Percentiles rank a stretch among this genome's conserved stretches.
Conservation (phyloP, 164 flowering plant genomes). For the Vitis riparia region DNA sequence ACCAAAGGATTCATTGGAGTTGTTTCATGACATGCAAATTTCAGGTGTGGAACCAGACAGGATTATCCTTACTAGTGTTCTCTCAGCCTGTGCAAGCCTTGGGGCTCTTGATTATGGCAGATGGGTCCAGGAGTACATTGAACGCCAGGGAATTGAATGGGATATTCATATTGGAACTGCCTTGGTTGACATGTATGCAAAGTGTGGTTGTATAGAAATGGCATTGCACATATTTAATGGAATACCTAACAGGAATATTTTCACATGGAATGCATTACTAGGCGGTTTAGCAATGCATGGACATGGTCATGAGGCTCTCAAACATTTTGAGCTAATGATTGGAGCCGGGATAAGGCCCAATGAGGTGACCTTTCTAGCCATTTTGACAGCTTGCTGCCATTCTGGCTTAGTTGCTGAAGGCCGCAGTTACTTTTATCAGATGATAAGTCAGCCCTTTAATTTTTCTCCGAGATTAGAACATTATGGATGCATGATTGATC, state of each 20-base stretch:
- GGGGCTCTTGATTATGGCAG: constrained; percentile 52
- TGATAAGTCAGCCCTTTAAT: constrained; percentile 27
- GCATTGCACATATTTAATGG: constrained; percentile 32
- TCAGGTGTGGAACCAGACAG: constrained; percentile 42
- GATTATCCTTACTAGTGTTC: constrained; percentile 45
- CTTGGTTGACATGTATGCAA: constrained; percentile 61
- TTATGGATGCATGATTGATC: constrained; percentile 60
- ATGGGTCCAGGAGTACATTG: constrained; percentile 53
- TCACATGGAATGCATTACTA: constrained; percentile 50
- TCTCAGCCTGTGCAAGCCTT: constrained; percentile 59
- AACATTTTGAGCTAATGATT: constrained; percentile 35
- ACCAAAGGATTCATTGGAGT: constrained; percentile 38
- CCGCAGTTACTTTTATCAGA: constrained; percentile 29
- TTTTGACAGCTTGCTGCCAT: constrained; percentile 57
- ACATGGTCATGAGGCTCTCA: constrained; percentile 38
- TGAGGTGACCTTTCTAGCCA: constrained; percentile 53
- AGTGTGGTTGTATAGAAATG: constrained; percentile 56
- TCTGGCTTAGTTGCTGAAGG: constrained; percentile 61
- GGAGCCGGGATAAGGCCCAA: constrained; percentile 33
- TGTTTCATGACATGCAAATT: constrained; percentile 36
- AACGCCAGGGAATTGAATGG: constrained; percentile 32
- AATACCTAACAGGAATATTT: constrained; percentile 28
- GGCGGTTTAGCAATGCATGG: constrained; percentile 64
- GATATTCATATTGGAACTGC: constrained; percentile 52
- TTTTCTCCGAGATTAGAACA: constrained; percentile 47